phyloP scores from a whole-genome alignment of 2,329 filamentous ascomycete genomes.

The Venturia nashicola region DNA sequence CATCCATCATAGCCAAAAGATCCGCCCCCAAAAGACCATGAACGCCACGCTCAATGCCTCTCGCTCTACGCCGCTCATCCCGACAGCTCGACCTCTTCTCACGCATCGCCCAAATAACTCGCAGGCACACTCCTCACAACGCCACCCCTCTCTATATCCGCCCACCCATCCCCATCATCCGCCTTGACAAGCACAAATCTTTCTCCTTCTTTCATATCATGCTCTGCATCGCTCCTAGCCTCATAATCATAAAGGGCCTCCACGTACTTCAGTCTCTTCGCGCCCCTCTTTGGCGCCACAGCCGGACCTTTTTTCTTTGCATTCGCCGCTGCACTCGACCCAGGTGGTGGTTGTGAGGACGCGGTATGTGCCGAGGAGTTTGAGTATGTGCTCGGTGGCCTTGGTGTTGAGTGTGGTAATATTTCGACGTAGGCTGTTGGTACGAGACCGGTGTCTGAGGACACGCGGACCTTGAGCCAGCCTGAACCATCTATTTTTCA shows the following conservation, averaged over 20 bases:
- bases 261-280: constrained; percentile 88
- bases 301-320: constrained; percentile 80
- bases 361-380: constrained; percentile 52
- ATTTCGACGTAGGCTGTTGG: constrained; percentile 73
- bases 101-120: constrained; percentile 73
- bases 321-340: constrained; percentile 19
- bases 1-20: background rate
- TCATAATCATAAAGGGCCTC: constrained; percentile 88
- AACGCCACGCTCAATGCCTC: background rate
- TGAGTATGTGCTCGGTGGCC: constrained; percentile 51
- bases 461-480: constrained; percentile 75
- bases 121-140: constrained; percentile 81
- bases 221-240: constrained; percentile 74
- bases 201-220: constrained; percentile 84
- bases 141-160: constrained; percentile 87
- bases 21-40: background rate
- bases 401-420: constrained; percentile 26
- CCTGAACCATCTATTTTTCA: constrained; percentile 63
- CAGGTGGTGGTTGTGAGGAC: constrained; percentile 20
- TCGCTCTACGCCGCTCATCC: too few relatives aligned
- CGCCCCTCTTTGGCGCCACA: constrained; percentile 79
- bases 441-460: constrained; percentile 70
- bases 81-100: background rate
- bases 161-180: constrained; percentile 90
- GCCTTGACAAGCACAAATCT: constrained; percentile 79